A percentile compares a stretch with the other conserved stretches of the same genome.
Evolutionary conservation across 352 stramenopile genomes (phyloP).

Genomic region (Pythium sukuiense): DNA sequence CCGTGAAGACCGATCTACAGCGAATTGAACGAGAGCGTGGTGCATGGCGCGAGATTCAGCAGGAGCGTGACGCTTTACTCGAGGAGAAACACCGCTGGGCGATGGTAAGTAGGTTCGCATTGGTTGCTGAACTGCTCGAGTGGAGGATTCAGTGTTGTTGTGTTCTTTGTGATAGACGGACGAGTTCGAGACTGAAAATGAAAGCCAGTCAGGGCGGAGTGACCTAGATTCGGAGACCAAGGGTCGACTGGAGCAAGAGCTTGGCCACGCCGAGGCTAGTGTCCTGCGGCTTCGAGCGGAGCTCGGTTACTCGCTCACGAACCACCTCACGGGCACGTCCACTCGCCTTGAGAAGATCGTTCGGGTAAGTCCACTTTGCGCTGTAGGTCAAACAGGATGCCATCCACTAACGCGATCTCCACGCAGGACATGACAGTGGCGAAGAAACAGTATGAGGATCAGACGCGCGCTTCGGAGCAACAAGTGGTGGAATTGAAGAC

Average conservation of each 20-base stretch:
- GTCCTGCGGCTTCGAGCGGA: slow-evolving; percentile 74
- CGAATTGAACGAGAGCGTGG: slow-evolving; percentile 75
- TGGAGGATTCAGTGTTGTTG: neutral
- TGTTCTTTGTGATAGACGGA: slow-evolving; percentile 41
- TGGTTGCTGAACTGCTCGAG: neutral
- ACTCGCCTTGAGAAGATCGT: slow-evolving; percentile 75
- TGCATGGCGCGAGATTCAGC: slow-evolving; percentile 74
- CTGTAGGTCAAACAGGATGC: too few species aligned
- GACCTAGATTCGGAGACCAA: slow-evolving; percentile 53
- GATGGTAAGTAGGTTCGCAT: slow-evolving; percentile 40
- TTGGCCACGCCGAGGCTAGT: slow-evolving; percentile 66
- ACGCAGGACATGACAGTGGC: slow-evolving; percentile 58
- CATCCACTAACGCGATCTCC: too few species aligned
- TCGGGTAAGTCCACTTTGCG: slow-evolving; percentile 26
- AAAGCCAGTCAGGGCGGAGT: slow-evolving; percentile 12
- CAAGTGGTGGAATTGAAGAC: slow-evolving; percentile 62
- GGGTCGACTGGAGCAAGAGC: slow-evolving; percentile 62
- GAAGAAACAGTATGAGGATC: slow-evolving; percentile 74
- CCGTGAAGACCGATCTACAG: slow-evolving; percentile 54
- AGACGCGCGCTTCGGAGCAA: slow-evolving; percentile 51
- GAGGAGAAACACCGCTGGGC: slow-evolving; percentile 87
- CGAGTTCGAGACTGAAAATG: slow-evolving; percentile 41
- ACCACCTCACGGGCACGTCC: slow-evolving; percentile 71
- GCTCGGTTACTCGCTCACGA: slow-evolving; percentile 73
- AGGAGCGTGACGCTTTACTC: slow-evolving; percentile 72